Conservation (phyloP, 768 basidiomycete species). For the Gelatoporia subvermispora region DNA sequence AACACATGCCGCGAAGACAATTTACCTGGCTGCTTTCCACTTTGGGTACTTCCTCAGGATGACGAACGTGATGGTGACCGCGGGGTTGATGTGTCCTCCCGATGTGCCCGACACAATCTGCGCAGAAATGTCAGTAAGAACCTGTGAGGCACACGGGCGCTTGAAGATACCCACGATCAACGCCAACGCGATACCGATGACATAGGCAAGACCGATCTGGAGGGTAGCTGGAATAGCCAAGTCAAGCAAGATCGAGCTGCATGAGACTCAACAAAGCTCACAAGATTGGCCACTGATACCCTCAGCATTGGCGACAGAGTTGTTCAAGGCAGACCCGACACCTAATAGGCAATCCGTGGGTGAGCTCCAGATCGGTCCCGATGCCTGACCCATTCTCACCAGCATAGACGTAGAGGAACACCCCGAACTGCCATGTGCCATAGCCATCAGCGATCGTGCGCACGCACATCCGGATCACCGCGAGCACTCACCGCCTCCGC, state of each 20-base stretch:
- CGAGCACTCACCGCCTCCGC: constrained; percentile 25
- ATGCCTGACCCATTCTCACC: constrained; percentile 12
- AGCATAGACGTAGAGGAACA: constrained; percentile 26
- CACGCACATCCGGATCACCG: background rate
- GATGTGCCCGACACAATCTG: constrained; percentile 27
- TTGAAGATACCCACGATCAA: constrained; percentile 24
- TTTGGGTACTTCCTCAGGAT: constrained; percentile 53
- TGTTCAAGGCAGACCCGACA: constrained; percentile 30
- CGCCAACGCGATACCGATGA: constrained; percentile 34
- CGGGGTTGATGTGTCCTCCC: constrained; percentile 45
- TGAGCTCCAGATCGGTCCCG: background rate
- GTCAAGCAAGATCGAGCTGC: background rate
- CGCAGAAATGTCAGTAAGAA: background rate
- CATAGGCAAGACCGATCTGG: constrained; percentile 32
- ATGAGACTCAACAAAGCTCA: background rate
- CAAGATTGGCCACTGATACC: constrained; percentile 20
- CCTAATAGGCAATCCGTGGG: constrained; percentile 13
- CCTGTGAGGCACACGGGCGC: background rate
- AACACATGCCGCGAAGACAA: constrained; percentile 1
- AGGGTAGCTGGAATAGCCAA: constrained; percentile 18
- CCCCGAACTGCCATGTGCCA: constrained; percentile 16
- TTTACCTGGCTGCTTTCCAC: constrained; percentile 46
- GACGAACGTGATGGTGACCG: constrained; percentile 48
- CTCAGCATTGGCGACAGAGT: constrained; percentile 23
- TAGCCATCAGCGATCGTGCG: background rate